These are phyloP conservation scores for Tuber brumale DNA, from an alignment of 495 filamentous ascomycete species.

Conservation along the genomic window DNA sequence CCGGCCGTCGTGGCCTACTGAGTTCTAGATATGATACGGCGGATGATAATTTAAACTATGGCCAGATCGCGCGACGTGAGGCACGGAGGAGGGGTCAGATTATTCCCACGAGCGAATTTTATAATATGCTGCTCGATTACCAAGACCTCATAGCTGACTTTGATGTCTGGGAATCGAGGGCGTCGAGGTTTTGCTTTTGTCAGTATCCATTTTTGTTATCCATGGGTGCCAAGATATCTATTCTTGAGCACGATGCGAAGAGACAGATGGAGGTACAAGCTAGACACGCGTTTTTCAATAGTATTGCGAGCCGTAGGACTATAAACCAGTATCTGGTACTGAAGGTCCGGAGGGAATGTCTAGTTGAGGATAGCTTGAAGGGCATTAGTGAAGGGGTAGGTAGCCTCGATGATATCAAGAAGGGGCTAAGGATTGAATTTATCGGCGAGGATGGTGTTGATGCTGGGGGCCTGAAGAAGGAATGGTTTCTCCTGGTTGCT, in stretches of 20 bases:
- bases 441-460: conserved; percentile 86
- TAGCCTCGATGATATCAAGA: conserved; percentile 84
- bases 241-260: conserved; percentile 82
- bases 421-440: conserved; percentile 82
- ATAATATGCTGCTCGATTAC: conserved; percentile 79
- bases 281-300: conserved; percentile 85
- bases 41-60: conserved; percentile 29
- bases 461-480: conserved; percentile 84
- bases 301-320: conserved; percentile 65
- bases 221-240: conserved; percentile 88
- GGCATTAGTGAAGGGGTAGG: conserved; percentile 83
- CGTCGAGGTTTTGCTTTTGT: conserved; percentile 77
- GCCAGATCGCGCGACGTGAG: conserved; percentile 44
- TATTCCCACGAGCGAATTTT: conserved; percentile 76
- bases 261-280: conserved; percentile 89
- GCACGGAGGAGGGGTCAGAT: conserved; percentile 55
- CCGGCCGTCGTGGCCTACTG: conserved; percentile 42
- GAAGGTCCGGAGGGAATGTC: conserved; percentile 73
- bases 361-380: conserved; percentile 85
- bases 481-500: conserved; percentile 91
- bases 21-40: conserved; percentile 7
- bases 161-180: conserved; percentile 74
- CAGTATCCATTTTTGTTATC: conserved; percentile 92
- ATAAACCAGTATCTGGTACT: conserved; percentile 76
- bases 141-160: conserved; percentile 82